These are phyloP conservation scores for Nicotiana otophora DNA, from an alignment of 257 asterid genomes.

Conservation along the genomic window DNA sequence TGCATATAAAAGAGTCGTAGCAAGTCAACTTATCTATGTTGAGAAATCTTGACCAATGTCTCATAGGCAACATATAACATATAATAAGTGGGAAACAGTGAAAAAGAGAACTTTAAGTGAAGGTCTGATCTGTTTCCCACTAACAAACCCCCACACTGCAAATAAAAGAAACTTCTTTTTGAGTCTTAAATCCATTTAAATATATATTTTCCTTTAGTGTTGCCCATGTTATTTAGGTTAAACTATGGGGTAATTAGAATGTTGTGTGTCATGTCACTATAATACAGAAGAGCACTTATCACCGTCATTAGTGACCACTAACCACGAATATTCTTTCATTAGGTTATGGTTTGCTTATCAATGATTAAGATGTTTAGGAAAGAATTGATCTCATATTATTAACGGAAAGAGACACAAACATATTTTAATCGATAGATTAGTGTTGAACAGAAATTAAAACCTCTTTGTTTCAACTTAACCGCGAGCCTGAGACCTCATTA, in stretches of 20 bases:
- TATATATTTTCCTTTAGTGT: not conserved
- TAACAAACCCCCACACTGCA: too few relatives aligned
- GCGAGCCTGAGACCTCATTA: too few relatives aligned
- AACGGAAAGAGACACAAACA: too few relatives aligned
- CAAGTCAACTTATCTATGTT: not conserved
- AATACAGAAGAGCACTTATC: constrained; percentile 8
- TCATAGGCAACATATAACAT: not conserved
- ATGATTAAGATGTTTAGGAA: not conserved
- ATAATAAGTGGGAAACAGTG: not conserved
- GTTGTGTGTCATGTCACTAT: not conserved
- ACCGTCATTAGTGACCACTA: constrained; percentile 5
- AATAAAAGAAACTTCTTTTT: not conserved
- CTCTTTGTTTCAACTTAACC: too few relatives aligned
- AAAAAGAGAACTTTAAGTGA: not conserved
- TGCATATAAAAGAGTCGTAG: not conserved
- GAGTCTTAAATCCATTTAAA: not conserved
- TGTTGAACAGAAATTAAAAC: too few relatives aligned
- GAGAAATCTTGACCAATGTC: not conserved
- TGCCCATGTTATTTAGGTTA: constrained; percentile 2
- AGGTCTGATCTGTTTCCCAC: constrained; percentile 6
- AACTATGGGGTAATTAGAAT: not conserved
- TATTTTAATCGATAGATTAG: too few relatives aligned
- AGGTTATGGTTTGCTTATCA: not conserved
- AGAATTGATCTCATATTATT: not conserved
- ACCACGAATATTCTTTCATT: not conserved